Evolutionary conservation across 169 alveolate genomes (phyloP).

Genomic region (Plasmodium inui): DNA sequence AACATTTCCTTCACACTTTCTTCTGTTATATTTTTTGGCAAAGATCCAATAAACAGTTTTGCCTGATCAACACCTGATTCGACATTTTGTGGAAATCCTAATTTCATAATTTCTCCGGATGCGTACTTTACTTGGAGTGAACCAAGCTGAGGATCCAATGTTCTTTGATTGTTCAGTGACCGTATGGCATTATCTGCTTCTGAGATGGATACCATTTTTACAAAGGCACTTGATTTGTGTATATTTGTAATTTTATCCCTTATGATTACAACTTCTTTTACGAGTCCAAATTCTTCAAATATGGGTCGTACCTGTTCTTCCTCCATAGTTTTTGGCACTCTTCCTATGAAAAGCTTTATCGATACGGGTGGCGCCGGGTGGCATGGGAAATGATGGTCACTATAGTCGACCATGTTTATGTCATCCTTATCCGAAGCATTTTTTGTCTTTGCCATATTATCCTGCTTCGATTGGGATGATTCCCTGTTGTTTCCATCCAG

Average conservation of each 20-base stretch:
- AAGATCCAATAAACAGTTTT: slow-evolving; percentile 91
- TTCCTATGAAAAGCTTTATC: slow-evolving; percentile 90
- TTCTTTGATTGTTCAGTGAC: slow-evolving; percentile 85
- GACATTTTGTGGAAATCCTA: slow-evolving; percentile 89
- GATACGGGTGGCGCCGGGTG: slow-evolving; percentile 93
- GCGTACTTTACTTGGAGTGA: slow-evolving; percentile 92
- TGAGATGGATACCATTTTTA: slow-evolving; percentile 90
- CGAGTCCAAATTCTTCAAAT: slow-evolving; percentile 90
- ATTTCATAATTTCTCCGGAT: slow-evolving; percentile 89
- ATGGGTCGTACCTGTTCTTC: slow-evolving; percentile 87
- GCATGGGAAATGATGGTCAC: slow-evolving; percentile 79
- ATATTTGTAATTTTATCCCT: slow-evolving; percentile 89
- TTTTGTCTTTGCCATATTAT: slow-evolving; percentile 16
- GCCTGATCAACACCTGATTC: slow-evolving; percentile 85
- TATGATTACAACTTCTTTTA: slow-evolving; percentile 88
- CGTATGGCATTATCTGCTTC: slow-evolving; percentile 93
- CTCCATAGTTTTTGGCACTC: slow-evolving; percentile 89
- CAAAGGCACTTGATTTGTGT: slow-evolving; percentile 90
- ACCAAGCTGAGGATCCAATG: slow-evolving; percentile 88
- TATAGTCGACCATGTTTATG: slow-evolving; percentile 17
- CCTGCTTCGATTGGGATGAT: slow-evolving; percentile 28
- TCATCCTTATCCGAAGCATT: slow-evolving; percentile 65
- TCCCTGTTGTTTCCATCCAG: slow-evolving; percentile 13
- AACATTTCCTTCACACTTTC: slow-evolving; percentile 88
- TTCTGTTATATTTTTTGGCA: slow-evolving; percentile 89